Evolutionary conservation across 495 filamentous ascomycete genomes (phyloP).

Genomic region (Glarea lozoyensis): DNA sequence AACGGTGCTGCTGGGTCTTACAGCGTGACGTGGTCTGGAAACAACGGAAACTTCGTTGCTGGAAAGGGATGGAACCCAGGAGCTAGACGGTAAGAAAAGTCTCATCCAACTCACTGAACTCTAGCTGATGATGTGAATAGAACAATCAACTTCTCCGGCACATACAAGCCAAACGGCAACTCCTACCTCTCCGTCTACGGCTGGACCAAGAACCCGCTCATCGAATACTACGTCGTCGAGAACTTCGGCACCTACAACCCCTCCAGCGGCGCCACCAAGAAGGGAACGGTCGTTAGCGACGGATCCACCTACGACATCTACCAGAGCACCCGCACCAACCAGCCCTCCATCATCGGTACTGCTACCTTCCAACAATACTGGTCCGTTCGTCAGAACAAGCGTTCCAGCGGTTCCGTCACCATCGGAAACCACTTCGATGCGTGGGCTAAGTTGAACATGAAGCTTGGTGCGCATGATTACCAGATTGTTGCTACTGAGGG

Average conservation of each 20-base stretch:
- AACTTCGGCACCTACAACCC: slow-evolving; percentile 48
- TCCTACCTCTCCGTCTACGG: slow-evolving; percentile 51
- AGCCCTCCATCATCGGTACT: slow-evolving; percentile 48
- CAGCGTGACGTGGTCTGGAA: slow-evolving; percentile 45
- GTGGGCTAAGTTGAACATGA: slow-evolving; percentile 27
- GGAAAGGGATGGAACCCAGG: slow-evolving; percentile 33
- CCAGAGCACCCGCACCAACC: slow-evolving; percentile 46
- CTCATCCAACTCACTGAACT: slow-evolving; percentile 14
- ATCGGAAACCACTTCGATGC: slow-evolving; percentile 26
- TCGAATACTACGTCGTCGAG: slow-evolving; percentile 57
- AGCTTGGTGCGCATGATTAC: slow-evolving; percentile 41
- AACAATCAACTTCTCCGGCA: slow-evolving; percentile 34
- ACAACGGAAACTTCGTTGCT: slow-evolving; percentile 54
- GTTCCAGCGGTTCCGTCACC: slow-evolving; percentile 27
- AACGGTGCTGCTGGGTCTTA: slow-evolving; percentile 49
- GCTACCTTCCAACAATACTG: slow-evolving; percentile 50
- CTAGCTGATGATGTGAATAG: background rate
- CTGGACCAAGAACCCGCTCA: slow-evolving; percentile 46
- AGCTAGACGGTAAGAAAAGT: slow-evolving; percentile 27
- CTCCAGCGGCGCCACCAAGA: slow-evolving; percentile 33
- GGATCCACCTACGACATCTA: slow-evolving; percentile 59
- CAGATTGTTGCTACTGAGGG: slow-evolving; percentile 48
- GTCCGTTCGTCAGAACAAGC: slow-evolving; percentile 40
- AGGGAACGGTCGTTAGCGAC: slow-evolving; percentile 48
- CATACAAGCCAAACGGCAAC: slow-evolving; percentile 39